A percentile compares a stretch with the other conserved stretches of the same genome.
These are phyloP conservation scores for Podila horticola DNA, from an alignment of 192 early-diverging fungal species.

Conservation along the genomic window DNA sequence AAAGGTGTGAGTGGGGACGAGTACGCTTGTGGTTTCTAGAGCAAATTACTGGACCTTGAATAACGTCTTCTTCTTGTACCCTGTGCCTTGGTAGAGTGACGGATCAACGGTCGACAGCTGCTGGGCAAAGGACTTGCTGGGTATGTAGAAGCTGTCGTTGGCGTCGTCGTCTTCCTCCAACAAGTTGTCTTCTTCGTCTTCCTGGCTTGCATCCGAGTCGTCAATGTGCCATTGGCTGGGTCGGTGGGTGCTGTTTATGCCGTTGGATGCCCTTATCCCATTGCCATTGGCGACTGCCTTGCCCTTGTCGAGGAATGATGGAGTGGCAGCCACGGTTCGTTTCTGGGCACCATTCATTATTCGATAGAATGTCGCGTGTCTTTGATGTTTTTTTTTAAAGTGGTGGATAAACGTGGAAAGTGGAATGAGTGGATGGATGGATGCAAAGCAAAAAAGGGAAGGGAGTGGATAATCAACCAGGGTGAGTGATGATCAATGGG, in stretches of 20 bases:
- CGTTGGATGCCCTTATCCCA: neutral
- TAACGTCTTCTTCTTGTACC: slow-evolving; percentile 10
- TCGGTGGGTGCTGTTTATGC: neutral
- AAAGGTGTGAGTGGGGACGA: neutral
- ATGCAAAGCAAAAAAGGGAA: too few relatives aligned
- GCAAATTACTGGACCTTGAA: neutral
- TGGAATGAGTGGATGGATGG: neutral
- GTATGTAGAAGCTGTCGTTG: slow-evolving; percentile 40
- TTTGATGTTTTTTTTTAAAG: neutral
- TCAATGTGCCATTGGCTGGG: neutral
- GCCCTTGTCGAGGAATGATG: neutral
- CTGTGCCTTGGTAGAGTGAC: slow-evolving; percentile 39
- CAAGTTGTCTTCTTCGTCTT: neutral
- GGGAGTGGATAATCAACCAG: too few relatives aligned
- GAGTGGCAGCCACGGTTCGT: neutral
- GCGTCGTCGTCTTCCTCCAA: neutral
- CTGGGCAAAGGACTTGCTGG: slow-evolving; percentile 28
- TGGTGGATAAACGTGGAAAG: neutral
- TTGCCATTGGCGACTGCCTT: neutral
- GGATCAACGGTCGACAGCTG: slow-evolving; percentile 29
- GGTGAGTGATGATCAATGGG: neutral
- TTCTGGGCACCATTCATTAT: slow-evolving; percentile 2
- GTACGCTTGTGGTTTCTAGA: neutral
- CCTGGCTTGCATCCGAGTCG: slow-evolving; percentile 27
- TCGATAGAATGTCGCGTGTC: too few relatives aligned